A percentile compares a stretch with the other conserved stretches of the same genome.
These are phyloP conservation scores for Euphrasia arctica DNA, from an alignment of 305 asterid species.

Conservation along the genomic window DNA sequence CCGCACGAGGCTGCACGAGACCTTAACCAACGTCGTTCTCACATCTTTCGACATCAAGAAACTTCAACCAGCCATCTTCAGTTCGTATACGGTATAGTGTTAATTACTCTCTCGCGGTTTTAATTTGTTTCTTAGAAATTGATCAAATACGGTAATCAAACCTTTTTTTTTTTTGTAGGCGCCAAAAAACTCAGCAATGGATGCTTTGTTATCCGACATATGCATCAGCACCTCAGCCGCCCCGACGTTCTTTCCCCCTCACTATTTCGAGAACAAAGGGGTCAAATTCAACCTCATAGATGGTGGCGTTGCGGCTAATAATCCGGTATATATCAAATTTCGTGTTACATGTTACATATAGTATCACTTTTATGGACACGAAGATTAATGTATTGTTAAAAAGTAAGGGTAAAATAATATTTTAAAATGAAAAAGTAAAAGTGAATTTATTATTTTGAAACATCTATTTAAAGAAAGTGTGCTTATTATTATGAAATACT, in stretches of 20 bases:
- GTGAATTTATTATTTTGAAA: no score
- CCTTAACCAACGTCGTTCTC: constrained; percentile 51
- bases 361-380: no score
- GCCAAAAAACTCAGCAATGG: constrained; percentile 26
- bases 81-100: constrained; percentile 38
- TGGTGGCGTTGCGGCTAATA: constrained; percentile 35
- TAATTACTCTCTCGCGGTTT: no score
- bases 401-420: no score
- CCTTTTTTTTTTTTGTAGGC: constrained; percentile 33
- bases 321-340: constrained; percentile 20
- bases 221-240: constrained; percentile 35
- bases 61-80: constrained; percentile 58
- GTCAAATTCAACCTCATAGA: constrained; percentile 28
- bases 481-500: no score
- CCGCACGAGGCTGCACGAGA: constrained; percentile 37
- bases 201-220: constrained; percentile 35
- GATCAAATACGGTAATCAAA: background rate
- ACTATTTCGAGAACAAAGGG: constrained; percentile 23
- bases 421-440: no score
- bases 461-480: no score
- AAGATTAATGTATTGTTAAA: no score
- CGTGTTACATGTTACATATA: no score
- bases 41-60: constrained; percentile 57
- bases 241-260: constrained; percentile 31
- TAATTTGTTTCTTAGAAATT: no score